Percentiles rank a stretch among this genome's conserved stretches.
These are phyloP conservation scores for Salmacisia buchloeana DNA, from an alignment of 1,284 basidiomycete species.

Conservation along the genomic window DNA sequence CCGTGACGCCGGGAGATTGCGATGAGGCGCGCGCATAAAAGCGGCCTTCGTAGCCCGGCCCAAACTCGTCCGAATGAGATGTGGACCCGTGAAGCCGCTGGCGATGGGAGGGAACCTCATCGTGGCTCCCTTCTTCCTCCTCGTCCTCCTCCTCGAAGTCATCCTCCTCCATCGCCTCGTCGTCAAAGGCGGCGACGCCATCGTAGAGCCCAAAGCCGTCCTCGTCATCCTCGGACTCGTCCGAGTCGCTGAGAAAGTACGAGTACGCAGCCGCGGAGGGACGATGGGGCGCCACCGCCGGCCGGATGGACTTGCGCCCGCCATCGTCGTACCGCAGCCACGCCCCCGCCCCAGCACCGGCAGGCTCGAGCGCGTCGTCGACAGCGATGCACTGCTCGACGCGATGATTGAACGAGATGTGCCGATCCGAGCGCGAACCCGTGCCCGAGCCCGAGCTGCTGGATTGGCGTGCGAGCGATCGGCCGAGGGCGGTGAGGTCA, in stretches of 20 bases:
- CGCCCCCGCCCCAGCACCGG: too few relatives aligned
- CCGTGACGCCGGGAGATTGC: too few relatives aligned
- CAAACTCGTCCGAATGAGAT: background rate
- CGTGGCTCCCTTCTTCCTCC: slow-evolving; percentile 58
- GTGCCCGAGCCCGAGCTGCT: too few relatives aligned
- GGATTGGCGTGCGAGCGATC: background rate
- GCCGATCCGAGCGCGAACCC: slow-evolving; percentile 65
- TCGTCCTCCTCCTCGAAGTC: too few relatives aligned
- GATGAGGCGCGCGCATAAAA: too few relatives aligned
- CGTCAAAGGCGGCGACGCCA: slow-evolving; percentile 39
- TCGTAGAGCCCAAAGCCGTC: slow-evolving; percentile 34
- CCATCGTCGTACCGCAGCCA: too few relatives aligned
- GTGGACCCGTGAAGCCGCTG: background rate
- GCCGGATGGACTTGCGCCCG: background rate
- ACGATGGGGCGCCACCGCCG: background rate
- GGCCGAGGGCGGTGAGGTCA: background rate
- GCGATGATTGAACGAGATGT: slow-evolving; percentile 96
- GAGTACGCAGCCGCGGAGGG: background rate
- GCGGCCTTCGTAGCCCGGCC: too few relatives aligned
- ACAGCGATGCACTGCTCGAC: slow-evolving; percentile 98
- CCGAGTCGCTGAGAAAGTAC: slow-evolving; percentile 5
- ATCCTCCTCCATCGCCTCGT: slow-evolving; percentile 45
- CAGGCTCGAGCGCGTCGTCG: slow-evolving; percentile 52
- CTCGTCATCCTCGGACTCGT: slow-evolving; percentile 36
- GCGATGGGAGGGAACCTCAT: slow-evolving; percentile 34